A percentile compares a stretch with the other conserved stretches of the same genome.
phyloP scores from a whole-genome alignment of 345 rosid genomes.

The Anacardium occidentale region DNA sequence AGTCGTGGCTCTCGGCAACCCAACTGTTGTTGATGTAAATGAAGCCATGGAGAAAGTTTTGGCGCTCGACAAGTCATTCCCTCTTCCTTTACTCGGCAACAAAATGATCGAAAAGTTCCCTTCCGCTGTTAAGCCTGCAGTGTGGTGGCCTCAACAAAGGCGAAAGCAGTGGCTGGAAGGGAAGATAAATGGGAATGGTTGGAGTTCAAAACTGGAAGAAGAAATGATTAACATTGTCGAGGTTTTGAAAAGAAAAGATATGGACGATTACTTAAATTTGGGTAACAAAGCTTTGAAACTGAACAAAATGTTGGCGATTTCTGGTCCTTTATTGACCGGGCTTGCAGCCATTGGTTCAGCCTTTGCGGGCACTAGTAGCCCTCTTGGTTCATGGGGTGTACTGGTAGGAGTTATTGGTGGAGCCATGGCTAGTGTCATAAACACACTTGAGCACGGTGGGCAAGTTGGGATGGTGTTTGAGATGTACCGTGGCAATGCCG shows the following conservation, averaged over 20 bases:
- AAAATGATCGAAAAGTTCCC: constrained; percentile 57
- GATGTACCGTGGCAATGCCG: constrained; percentile 51
- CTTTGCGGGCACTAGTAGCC: constrained; percentile 21
- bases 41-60: constrained; percentile 44
- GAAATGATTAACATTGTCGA: constrained; percentile 37
- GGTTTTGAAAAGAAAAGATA: constrained; percentile 42
- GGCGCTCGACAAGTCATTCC: constrained; percentile 56
- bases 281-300: constrained; percentile 34
- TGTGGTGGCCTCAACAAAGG: constrained; percentile 46
- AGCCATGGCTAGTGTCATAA: constrained; percentile 39
- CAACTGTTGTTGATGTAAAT: constrained; percentile 31
- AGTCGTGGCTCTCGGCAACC: constrained; percentile 27
- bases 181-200: constrained; percentile 32
- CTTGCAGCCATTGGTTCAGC: constrained; percentile 44
- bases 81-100: constrained; percentile 49
- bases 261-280: constrained; percentile 42
- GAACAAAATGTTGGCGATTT: constrained; percentile 41
- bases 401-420: constrained; percentile 38
- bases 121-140: constrained; percentile 37
- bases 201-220: constrained; percentile 39
- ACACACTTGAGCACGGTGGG: constrained; percentile 45
- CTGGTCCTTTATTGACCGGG: constrained; percentile 47
- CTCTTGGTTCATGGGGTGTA: constrained; percentile 23
- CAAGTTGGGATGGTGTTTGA: constrained; percentile 60
- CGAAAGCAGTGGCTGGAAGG: neutral